Conservation (phyloP, 2,329 filamentous ascomycete genomes). For the Pseudonectria buxi region DNA sequence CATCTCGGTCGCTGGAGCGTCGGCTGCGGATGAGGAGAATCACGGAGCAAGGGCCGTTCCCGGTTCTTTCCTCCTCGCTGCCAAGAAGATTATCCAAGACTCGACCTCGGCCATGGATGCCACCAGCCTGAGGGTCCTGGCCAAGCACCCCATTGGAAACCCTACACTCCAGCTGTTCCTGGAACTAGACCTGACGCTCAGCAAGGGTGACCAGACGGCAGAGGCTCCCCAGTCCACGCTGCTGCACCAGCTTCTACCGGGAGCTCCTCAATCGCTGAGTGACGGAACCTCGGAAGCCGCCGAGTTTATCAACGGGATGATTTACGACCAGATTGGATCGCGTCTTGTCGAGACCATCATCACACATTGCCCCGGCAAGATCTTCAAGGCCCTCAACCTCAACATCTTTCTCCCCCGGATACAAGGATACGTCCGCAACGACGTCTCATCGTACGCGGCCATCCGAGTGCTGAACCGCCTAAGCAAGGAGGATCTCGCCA, state of each 20-base stretch:
- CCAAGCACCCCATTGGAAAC: constrained; percentile 84
- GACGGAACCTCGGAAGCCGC: constrained; percentile 67
- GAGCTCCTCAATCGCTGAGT: constrained; percentile 60
- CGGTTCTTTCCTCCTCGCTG: constrained; percentile 65
- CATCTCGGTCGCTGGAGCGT: constrained; percentile 53
- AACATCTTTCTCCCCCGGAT: constrained; percentile 76
- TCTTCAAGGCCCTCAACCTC: constrained; percentile 83
- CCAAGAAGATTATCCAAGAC: constrained; percentile 76
- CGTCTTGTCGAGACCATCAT: constrained; percentile 84
- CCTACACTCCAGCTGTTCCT: constrained; percentile 87
- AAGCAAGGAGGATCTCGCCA: constrained; percentile 75
- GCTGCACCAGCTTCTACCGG: constrained; percentile 71
- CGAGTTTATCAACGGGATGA: constrained; percentile 73
- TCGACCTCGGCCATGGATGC: constrained; percentile 69
- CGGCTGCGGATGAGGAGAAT: constrained; percentile 41
- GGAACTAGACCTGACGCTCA: constrained; percentile 73
- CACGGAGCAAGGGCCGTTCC: constrained; percentile 57
- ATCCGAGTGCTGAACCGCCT: constrained; percentile 76
- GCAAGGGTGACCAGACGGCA: constrained; percentile 45
- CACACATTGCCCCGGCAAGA: constrained; percentile 70
- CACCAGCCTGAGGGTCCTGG: constrained; percentile 73
- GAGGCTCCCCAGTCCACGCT: constrained; percentile 44
- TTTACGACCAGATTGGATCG: constrained; percentile 88
- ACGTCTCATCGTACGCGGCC: constrained; percentile 82
- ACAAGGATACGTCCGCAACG: constrained; percentile 75